These are phyloP conservation scores for Microcera coccophila DNA, from an alignment of 2,329 filamentous ascomycete species.

Conservation along the genomic window DNA sequence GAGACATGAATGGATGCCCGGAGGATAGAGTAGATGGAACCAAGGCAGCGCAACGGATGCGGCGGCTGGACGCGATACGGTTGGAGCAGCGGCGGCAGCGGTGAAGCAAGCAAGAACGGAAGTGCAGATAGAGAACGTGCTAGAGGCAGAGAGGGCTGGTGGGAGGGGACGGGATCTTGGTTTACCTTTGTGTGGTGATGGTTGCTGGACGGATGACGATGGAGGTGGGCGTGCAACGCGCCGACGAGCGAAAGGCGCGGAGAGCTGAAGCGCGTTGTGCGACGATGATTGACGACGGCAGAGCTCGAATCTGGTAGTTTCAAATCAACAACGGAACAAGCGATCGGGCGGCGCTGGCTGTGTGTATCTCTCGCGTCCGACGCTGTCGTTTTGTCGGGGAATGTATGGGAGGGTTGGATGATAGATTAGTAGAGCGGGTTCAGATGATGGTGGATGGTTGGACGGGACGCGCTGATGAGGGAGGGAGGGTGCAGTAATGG, in stretches of 20 bases:
- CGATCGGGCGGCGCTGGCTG: conserved; percentile 16
- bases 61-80: conserved; percentile 2
- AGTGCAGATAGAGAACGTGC: conserved; percentile 11
- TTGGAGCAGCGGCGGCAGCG: conserved; percentile 8
- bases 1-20: background rate
- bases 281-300: conserved; percentile 16
- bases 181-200: conserved; percentile 28
- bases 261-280: conserved; percentile 28
- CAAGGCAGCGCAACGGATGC: conserved; percentile 2
- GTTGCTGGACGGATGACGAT: background rate
- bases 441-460: conserved; percentile 22
- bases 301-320: conserved; percentile 10
- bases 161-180: conserved; percentile 9
- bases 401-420: conserved; percentile 6
- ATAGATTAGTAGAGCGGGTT: conserved; percentile 14
- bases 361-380: background rate
- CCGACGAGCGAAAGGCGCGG: conserved; percentile 10
- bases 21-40: background rate
- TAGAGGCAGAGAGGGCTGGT: conserved; percentile 4
- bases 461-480: conserved; percentile 1
- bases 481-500: background rate
- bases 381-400: background rate
- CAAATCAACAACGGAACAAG: conserved; percentile 11
- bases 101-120: conserved; percentile 11
- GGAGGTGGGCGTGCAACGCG: conserved; percentile 1